Percentiles rank a stretch among this genome's conserved stretches.
Conservation (phyloP, 2,329 filamentous ascomycete species). For the Hysterium pulicare region DNA sequence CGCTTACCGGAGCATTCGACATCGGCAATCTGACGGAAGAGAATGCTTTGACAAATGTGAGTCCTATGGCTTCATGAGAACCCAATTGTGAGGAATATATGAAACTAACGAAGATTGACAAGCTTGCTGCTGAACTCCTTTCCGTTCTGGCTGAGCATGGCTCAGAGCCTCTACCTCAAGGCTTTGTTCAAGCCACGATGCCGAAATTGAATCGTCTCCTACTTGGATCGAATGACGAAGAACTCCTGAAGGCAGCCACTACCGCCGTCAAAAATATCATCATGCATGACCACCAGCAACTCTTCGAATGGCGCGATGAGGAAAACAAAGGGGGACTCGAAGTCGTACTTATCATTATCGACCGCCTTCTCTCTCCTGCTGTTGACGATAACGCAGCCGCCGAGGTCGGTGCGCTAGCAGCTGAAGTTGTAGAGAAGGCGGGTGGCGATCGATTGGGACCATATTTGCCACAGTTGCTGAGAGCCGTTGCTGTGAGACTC, state of each 20-base stretch:
- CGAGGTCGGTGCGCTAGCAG: slow-evolving; percentile 92
- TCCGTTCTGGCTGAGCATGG: slow-evolving; percentile 78
- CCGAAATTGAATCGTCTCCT: slow-evolving; percentile 83
- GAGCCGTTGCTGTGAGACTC: slow-evolving; percentile 81
- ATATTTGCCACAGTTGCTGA: slow-evolving; percentile 81
- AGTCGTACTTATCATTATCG: slow-evolving; percentile 85
- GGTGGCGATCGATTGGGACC: slow-evolving; percentile 87
- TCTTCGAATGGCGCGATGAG: slow-evolving; percentile 79
- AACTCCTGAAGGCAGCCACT: slow-evolving; percentile 81
- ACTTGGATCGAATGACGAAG: slow-evolving; percentile 79
- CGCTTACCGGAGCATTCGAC: slow-evolving; percentile 84
- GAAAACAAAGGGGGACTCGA: slow-evolving; percentile 80
- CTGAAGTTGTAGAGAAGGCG: slow-evolving; percentile 92
- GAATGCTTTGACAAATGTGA: slow-evolving; percentile 72
- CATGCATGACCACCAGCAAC: slow-evolving; percentile 82
- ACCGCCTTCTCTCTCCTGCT: slow-evolving; percentile 75
- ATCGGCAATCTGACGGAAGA: slow-evolving; percentile 82
- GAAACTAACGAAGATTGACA: background rate
- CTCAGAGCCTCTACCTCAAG: slow-evolving; percentile 77
- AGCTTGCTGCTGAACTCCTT: slow-evolving; percentile 80
- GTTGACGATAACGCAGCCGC: slow-evolving; percentile 93
- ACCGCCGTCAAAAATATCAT: slow-evolving; percentile 87
- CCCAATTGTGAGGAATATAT: no score
- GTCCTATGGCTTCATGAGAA: slow-evolving; percentile 26
- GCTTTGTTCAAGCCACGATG: slow-evolving; percentile 80